Conservation (phyloP, 78 protist genomes). For the Dictyostelium firmibasis region DNA sequence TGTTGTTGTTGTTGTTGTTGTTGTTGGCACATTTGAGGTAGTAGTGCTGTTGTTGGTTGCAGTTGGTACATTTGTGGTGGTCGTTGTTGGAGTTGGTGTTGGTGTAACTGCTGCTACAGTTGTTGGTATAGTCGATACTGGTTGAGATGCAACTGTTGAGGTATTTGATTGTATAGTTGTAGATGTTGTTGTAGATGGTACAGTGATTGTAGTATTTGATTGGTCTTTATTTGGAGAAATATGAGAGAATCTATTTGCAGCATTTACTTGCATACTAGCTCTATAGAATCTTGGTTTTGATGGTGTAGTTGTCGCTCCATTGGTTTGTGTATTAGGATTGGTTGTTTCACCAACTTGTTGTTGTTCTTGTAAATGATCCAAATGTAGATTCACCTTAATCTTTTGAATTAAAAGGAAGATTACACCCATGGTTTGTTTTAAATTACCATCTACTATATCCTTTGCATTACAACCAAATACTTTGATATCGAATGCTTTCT, state of each 20-base stretch:
- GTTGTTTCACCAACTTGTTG: not conserved
- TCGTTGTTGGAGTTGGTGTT: not conserved
- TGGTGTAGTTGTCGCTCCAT: not conserved
- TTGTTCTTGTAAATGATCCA: slow-evolving; percentile 38
- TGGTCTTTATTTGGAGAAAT: not conserved
- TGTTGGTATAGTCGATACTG: not conserved
- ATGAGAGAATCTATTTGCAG: slow-evolving; percentile 36
- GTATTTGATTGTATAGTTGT: not conserved
- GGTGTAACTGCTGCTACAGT: not conserved
- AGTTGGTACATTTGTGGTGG: not conserved
- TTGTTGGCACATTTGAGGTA: not conserved
- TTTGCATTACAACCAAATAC: slow-evolving; percentile 66
- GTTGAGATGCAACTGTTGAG: not conserved
- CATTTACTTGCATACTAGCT: not conserved
- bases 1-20: not conserved
- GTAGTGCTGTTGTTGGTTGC: too few species aligned
- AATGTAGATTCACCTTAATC: slow-evolving; percentile 10
- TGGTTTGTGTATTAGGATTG: not conserved
- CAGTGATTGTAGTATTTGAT: not conserved
- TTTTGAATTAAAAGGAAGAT: slow-evolving; percentile 76
- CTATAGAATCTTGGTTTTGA: not conserved
- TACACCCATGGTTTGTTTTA: slow-evolving; percentile 77
- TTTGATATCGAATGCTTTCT: slow-evolving; percentile 51
- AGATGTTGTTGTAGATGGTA: not conserved
- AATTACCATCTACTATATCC: slow-evolving; percentile 79